These are phyloP conservation scores for Rhodotorula toruloides DNA, from an alignment of 768 basidiomycete species.

Conservation along the genomic window DNA sequence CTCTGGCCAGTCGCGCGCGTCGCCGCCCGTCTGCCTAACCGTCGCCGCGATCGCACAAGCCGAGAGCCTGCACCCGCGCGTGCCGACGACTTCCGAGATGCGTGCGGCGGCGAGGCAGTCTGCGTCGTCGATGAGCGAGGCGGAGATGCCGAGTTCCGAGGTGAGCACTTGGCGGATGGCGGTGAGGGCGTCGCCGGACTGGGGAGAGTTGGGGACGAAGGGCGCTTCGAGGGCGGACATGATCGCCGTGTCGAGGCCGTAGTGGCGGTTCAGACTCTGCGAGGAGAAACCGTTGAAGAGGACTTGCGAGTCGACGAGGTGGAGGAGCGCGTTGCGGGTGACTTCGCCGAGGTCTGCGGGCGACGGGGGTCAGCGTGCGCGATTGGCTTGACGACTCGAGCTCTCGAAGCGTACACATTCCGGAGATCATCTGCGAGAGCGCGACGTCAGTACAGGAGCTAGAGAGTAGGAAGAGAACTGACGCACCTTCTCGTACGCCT, in stretches of 20 bases:
- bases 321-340: constrained; percentile 72
- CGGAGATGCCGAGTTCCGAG: constrained; percentile 23
- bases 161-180: constrained; percentile 23
- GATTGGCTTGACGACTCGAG: too few relatives aligned
- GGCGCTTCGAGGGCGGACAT: constrained; percentile 42
- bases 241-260: constrained; percentile 85
- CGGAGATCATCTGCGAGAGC: constrained; percentile 66
- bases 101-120: constrained; percentile 69
- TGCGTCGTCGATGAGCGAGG: constrained; percentile 48
- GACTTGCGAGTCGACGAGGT: constrained; percentile 54
- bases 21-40: constrained; percentile 69
- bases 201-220: constrained; percentile 31
- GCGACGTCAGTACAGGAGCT: not conserved
- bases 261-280: constrained; percentile 70
- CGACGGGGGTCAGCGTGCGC: not conserved
- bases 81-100: constrained; percentile 69
- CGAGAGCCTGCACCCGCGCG: constrained; percentile 74
- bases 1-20: constrained; percentile 31
- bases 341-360: constrained; percentile 69
- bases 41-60: constrained; percentile 82
- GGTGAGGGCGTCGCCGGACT: constrained; percentile 18
- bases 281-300: constrained; percentile 79
- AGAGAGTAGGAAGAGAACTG: not conserved
- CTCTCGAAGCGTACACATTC: constrained; percentile 63
- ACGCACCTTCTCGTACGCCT: constrained; percentile 96